A percentile compares a stretch with the other conserved stretches of the same genome.
Evolutionary conservation across 2,329 filamentous ascomycete genomes (phyloP).

Genomic region (Pseudovirgaria hyperparasitica): DNA sequence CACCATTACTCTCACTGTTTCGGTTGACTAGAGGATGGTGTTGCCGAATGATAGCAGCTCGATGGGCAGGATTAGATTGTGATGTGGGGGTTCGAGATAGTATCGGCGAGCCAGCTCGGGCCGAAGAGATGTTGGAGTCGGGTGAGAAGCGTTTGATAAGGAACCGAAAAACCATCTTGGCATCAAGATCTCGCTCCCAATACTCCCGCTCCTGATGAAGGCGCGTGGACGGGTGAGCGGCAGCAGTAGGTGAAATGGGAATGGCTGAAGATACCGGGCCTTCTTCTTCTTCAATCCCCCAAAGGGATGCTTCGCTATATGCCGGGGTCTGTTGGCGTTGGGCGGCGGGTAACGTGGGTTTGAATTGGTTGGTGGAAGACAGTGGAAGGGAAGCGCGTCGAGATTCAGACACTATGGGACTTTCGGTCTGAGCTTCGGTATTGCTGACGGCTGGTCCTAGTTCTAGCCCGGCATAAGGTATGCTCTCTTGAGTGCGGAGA

Average conservation of each 20-base stretch:
- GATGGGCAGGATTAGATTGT: conserved; percentile 38
- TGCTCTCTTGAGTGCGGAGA: conserved; percentile 40
- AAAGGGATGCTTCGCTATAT: conserved; percentile 43
- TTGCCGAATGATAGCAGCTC: conserved; percentile 73
- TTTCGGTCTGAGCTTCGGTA: conserved; percentile 14
- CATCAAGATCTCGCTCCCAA: conserved; percentile 87
- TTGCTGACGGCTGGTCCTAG: conserved; percentile 28
- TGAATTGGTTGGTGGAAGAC: conserved; percentile 31
- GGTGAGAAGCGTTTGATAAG: conserved; percentile 25
- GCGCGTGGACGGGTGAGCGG: conserved; percentile 15
- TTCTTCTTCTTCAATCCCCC: conserved; percentile 50
- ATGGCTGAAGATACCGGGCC: conserved; percentile 33
- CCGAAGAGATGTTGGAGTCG: conserved; percentile 15
- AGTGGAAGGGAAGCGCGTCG: conserved; percentile 11
- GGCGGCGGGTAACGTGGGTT: conserved; percentile 32
- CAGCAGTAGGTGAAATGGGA: conserved; percentile 8
- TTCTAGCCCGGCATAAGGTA: conserved; percentile 69
- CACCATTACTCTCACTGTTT: conserved; percentile 10
- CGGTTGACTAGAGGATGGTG: conserved; percentile 76
- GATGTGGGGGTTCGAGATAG: conserved; percentile 4
- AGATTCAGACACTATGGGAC: conserved; percentile 16
- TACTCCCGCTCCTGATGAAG: conserved; percentile 51
- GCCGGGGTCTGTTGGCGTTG: conserved; percentile 19
- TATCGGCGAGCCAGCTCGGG: conserved; percentile 20
- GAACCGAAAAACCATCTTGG: conserved; percentile 79